Evolutionary conservation across 495 filamentous ascomycete genomes (phyloP).

Genomic region (Choiromyces venosus): DNA sequence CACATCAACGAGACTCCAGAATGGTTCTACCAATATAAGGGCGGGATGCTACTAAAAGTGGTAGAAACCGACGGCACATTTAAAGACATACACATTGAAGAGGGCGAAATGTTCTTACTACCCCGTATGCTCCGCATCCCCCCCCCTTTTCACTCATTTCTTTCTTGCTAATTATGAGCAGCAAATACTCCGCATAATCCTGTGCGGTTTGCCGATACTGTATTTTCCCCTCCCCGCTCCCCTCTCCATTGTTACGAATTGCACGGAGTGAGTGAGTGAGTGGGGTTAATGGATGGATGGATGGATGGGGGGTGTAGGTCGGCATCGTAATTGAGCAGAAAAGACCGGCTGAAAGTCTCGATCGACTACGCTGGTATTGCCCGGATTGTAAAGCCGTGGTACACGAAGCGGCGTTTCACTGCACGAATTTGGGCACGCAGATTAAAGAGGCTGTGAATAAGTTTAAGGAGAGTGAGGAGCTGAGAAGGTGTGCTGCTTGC

Average conservation of each 20-base stretch:
- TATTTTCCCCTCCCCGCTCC: slow-evolving; percentile 6
- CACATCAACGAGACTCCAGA: slow-evolving; percentile 96
- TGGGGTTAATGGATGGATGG: not conserved
- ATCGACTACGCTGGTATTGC: slow-evolving; percentile 91
- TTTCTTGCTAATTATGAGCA: not conserved
- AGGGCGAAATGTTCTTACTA: slow-evolving; percentile 92
- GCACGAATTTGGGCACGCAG: slow-evolving; percentile 90
- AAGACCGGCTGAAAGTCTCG: slow-evolving; percentile 61
- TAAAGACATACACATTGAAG: slow-evolving; percentile 77
- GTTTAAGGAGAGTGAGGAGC: slow-evolving; percentile 64
- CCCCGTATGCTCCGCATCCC: slow-evolving; percentile 47
- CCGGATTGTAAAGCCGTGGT: slow-evolving; percentile 62
- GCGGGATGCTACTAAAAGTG: slow-evolving; percentile 87
- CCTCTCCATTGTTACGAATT: not conserved
- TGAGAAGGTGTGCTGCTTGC: slow-evolving; percentile 70
- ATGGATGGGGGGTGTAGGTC: slow-evolving; percentile 41
- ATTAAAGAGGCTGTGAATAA: slow-evolving; percentile 87
- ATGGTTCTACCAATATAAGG: slow-evolving; percentile 96
- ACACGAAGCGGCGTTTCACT: slow-evolving; percentile 80
- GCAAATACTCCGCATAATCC: slow-evolving; percentile 81
- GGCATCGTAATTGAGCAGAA: slow-evolving; percentile 89
- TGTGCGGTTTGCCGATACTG: slow-evolving; percentile 57
- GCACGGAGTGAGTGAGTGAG: no score
- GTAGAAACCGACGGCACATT: slow-evolving; percentile 65
- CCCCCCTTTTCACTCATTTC: not conserved